Conservation (phyloP, 257 asterid species). For the Gardenia jasminoides region DNA sequence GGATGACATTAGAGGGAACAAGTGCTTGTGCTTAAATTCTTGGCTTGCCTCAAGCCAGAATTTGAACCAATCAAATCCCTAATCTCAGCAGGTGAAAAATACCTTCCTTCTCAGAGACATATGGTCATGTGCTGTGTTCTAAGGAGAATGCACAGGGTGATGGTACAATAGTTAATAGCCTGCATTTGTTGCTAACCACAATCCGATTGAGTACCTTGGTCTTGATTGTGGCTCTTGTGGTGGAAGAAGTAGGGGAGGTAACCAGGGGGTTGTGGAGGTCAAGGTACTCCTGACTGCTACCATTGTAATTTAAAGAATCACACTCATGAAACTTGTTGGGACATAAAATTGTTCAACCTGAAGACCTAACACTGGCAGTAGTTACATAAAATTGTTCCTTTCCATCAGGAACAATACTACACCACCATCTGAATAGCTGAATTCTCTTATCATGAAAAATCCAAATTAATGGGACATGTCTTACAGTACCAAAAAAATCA, state of each 20-base stretch:
- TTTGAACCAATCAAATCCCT: background rate
- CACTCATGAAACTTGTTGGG: background rate
- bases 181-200: background rate
- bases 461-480: no score
- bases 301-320: background rate
- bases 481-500: no score
- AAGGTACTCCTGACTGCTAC: background rate
- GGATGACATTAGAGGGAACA: background rate
- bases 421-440: no score
- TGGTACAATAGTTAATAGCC: background rate
- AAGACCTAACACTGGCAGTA: no score
- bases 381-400: no score
- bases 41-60: background rate
- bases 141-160: background rate
- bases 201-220: background rate
- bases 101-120: background rate
- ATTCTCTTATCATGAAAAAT: no score
- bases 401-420: no score
- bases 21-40: background rate
- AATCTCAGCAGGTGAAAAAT: background rate
- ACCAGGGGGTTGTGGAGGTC: background rate
- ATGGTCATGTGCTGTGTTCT: background rate
- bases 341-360: background rate
- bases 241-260: background rate
- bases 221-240: background rate